Evolutionary conservation across 2,329 filamentous ascomycete genomes (phyloP), one percentile per base, ranked within the genome.

Genomic region (Aspergillus puulaauensis): DNA sequence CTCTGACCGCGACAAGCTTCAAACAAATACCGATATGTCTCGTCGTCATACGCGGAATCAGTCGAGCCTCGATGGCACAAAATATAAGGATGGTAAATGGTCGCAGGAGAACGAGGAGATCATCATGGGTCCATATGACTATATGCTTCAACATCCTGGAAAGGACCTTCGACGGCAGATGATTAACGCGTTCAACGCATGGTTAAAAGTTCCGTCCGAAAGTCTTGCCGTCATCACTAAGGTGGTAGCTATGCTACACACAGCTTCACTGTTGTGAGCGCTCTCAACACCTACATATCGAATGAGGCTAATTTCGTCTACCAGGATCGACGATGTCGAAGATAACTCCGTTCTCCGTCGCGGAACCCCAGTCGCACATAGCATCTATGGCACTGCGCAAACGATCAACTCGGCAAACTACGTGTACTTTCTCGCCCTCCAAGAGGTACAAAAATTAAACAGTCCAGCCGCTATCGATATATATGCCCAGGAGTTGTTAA

Each of bases 321-420:
- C 33, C 15, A 77, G 75, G 39, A 74, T 81, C 64, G 80, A 82
- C 62, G 80, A 82, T 59, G 75, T 82, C 23, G 74, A 82, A 67
- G 80, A 82, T 62, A 70, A 70, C 57, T 82, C 79, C 2, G 59
- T 72, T n/a, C 71, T 82, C 40, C 77, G 80, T 12, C 73, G 80
- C 41, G 80, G 80, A 5, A 68, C 75, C 5, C 79, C 80, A 1
- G 77, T 79, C 4, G 77, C 80, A 0, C 80, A 83, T 66, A 75
- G 71, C 53, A 77, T 82, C 48, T 82, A 80, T 64, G 80, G 80
- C 47, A 74, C 70, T 6, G 75, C 79, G 12, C 80, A 82, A 60
- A 80, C 80, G 2, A 82, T 82, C 66, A 82, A 82, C 68, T 78
- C 75, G 11, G 79, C 79, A 40, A 82, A 80, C 61, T 80, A 79